Evolutionary conservation across 805 yeast species (phyloP), one percentile per base, ranked within the genome.

Genomic region (Candida ovalis): DNA sequence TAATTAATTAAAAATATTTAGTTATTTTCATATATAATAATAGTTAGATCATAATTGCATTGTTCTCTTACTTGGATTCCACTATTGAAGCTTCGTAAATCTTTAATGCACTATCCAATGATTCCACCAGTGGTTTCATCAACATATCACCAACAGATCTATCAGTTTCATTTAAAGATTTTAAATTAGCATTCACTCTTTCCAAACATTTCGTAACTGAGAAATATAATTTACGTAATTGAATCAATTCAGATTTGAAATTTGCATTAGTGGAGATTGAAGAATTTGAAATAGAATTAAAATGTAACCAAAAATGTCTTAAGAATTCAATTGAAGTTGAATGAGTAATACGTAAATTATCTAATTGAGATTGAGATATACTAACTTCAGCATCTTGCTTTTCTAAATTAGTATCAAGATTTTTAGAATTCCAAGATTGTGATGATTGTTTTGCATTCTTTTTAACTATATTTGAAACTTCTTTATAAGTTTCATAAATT

Each of bases 241-340:
- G 63, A 9, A 63, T 47, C 43, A 66, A 55, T 44, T 67, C 67
- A 4, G 48, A 42, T 48, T 65, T 64, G 47, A 65, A 66, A 44
- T 64, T 63, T 4, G 63, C 59, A 45, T 60, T 66, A 3, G 64
- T 57, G 7, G 61, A 49, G 3, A 62, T 58, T 1, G 67, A 56
- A 1, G 68, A 57, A 15, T 49, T 47, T n/a, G 65, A 55, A 35
- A 66, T 59, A 4, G 62, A 60, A 49, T 76, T 77, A 56, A 78
- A 78, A 60, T 81, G 83, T 1, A 75, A 61, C 86, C 91, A 87
- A 62, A 86, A 87, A 62, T 86, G 95, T 48, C 81, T 77, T 37
- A 87, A 65, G 60, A 86, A 87, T 62, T 86, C 95, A 33, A 83
- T 74, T 2, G 91, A 80, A 0, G 94, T 84, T 1, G 84, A 78